Evolutionary conservation across 805 yeast genomes (phyloP).

Genomic region (Candida ponderosae): DNA sequence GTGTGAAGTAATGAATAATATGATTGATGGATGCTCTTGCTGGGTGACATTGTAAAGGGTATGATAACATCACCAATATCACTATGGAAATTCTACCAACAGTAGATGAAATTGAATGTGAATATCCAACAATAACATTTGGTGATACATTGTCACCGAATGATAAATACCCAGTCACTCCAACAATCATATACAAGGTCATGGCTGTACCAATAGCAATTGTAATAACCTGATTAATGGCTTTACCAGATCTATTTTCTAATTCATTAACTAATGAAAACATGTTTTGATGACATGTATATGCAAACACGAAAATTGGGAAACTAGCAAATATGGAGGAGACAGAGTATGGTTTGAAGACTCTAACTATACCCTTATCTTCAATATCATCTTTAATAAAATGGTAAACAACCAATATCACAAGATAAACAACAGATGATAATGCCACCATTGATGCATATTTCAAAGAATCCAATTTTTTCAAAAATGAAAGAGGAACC

Average conservation of each 20-base stretch:
- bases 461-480: slow-evolving; percentile 73
- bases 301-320: slow-evolving; percentile 92
- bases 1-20: slow-evolving; percentile 45
- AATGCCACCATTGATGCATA: slow-evolving; percentile 82
- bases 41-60: slow-evolving; percentile 87
- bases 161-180: slow-evolving; percentile 76
- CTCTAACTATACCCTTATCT: slow-evolving; percentile 41
- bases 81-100: slow-evolving; percentile 79
- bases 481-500: slow-evolving; percentile 56
- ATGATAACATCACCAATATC: slow-evolving; percentile 72
- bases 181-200: slow-evolving; percentile 59
- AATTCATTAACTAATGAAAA: slow-evolving; percentile 83
- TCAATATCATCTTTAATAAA: slow-evolving; percentile 50
- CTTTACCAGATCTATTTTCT: slow-evolving; percentile 39
- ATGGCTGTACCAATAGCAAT: slow-evolving; percentile 55
- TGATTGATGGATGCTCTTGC: slow-evolving; percentile 77
- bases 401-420: slow-evolving; percentile 68
- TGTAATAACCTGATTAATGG: slow-evolving; percentile 38
- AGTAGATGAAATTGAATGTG: slow-evolving; percentile 55
- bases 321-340: slow-evolving; percentile 57
- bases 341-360: slow-evolving; percentile 38
- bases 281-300: slow-evolving; percentile 95
- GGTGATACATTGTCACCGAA: slow-evolving; percentile 78
- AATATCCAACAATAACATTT: slow-evolving; percentile 74
- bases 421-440: slow-evolving; percentile 70